A percentile compares a stretch with the other conserved stretches of the same genome.
Evolutionary conservation across 1,284 basidiomycete species (phyloP).

Genomic region (Ceratobasidium sp.): DNA sequence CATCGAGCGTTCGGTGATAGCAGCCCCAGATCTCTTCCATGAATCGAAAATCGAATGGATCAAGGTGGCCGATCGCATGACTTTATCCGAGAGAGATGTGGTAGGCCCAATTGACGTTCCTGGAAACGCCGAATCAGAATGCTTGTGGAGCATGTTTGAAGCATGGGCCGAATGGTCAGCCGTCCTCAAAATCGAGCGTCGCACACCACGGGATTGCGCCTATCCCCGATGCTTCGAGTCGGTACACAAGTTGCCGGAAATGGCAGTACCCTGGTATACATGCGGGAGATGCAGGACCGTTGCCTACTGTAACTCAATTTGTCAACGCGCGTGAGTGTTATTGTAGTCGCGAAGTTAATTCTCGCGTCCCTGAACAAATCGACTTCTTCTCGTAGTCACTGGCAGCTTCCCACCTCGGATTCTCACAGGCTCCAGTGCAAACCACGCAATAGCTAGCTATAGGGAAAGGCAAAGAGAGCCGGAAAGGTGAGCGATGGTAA

Average conservation of each 20-base stretch:
- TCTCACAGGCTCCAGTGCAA: background rate
- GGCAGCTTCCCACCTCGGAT: background rate
- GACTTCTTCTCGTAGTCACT: background rate
- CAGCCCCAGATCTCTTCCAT: background rate
- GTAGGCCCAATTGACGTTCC: background rate
- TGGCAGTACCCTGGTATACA: background rate
- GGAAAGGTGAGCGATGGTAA: no score
- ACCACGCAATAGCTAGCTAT: no score
- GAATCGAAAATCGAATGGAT: constrained; percentile 11
- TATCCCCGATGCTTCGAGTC: background rate
- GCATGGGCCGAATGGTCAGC: background rate
- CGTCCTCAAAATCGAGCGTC: background rate
- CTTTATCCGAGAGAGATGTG: no score
- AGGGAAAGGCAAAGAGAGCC: no score
- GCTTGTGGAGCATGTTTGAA: constrained; percentile 13
- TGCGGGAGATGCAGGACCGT: background rate
- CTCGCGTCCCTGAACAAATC: background rate
- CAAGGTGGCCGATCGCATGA: constrained; percentile 9
- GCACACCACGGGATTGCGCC: background rate
- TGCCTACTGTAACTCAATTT: background rate
- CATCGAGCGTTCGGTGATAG: background rate
- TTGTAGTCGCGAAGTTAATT: background rate
- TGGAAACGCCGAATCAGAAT: background rate
- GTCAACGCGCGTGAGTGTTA: constrained; percentile 15
- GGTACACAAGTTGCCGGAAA: background rate